Base-by-base conservation (phyloP, 1,284 basidiomycete species). In the Moniliophthora roreri region DNA sequence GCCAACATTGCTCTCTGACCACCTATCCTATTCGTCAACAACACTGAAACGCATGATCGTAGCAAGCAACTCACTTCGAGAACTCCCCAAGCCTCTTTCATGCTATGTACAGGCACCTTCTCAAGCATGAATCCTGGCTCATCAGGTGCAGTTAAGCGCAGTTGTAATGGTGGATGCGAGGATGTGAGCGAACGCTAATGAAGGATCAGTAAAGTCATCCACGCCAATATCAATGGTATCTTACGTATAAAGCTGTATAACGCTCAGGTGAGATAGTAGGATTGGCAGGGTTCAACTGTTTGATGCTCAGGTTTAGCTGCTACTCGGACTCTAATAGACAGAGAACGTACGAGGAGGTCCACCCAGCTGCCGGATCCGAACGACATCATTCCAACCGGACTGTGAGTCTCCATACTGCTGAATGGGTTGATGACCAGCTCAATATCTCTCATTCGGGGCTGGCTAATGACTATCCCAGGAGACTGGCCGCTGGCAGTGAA, bases 1-100 rank as follows among this genome's bases (percentile, higher is more conserved):
- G 63, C 88, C 88, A 91, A 60, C 85, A 87, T 67, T 91, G 88
- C 55, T 89, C 88, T 54, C 78, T 77, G 1, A 90, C 85, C 60
- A 91, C 79, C 87, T 89, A 51, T 26, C 16, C 11, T 16, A 46
- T 48, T 32, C 18, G 44, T 52, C 2, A 39, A 20, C 28, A 44
- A 34, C 35, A 3, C 28, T 45, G 42, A 35, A 51, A 18, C 39
- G 44, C 23, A 34, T 7, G 21, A 23, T 37, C 16, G 15, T 15
- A 51, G 16, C 51, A 50, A 15, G 16, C 1, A 13, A 59, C 67
- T 54, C 62, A 85, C 87, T 72, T 91, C 87, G 20, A 91, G 64
- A 45, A 90, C 78, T 4, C 78, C 82, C 79, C 82, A 87, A 2
- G 87, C 79, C 61, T 91, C 83, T 60, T 80, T 83, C 64, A 89